Percentiles rank a stretch among this genome's conserved stretches.
Evolutionary conservation across 305 asterid genomes (phyloP).

Genomic region (Rubia tinctorum): DNA sequence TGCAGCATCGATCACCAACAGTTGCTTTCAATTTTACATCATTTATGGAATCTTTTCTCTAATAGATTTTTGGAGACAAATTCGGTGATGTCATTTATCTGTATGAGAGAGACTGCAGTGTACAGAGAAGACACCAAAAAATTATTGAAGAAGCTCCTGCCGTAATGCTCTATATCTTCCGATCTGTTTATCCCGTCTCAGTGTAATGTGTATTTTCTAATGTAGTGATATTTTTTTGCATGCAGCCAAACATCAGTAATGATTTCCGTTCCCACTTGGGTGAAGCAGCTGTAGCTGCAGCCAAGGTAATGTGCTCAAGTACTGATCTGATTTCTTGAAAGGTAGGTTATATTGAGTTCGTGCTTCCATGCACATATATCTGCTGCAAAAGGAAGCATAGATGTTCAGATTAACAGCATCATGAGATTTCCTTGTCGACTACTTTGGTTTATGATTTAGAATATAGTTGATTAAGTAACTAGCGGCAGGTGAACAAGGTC

Average conservation of each 20-base stretch:
- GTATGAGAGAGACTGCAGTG: conserved; percentile 97
- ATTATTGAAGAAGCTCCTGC: conserved; percentile 99
- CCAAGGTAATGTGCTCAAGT: conserved; percentile 60
- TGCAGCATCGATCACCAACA: neutral
- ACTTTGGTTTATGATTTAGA: neutral
- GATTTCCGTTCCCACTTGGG: conserved; percentile 83
- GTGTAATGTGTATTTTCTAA: conserved; percentile 22
- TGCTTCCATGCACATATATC: neutral
- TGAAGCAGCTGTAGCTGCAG: conserved; percentile 97
- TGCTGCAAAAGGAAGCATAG: neutral
- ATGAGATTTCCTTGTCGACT: neutral
- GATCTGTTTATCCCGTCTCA: conserved; percentile 11
- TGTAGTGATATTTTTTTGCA: conserved; percentile 21
- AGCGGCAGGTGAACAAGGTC: neutral
- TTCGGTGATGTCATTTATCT: conserved; percentile 84
- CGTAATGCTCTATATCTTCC: conserved; percentile 43
- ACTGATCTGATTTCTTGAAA: conserved; percentile 13
- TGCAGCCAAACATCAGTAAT: conserved; percentile 77
- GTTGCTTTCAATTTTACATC: neutral
- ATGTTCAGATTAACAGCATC: neutral
- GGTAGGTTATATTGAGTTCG: conserved; percentile 11
- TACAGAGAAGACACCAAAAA: conserved; percentile 98
- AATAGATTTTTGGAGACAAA: conserved; percentile 91
- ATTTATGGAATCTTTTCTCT: conserved; percentile 20
- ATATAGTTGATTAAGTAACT: neutral